Evolutionary conservation across 495 filamentous ascomycete genomes (phyloP), one percentile per base, ranked within the genome.

Genomic region (Hypoxylon trugodes): DNA sequence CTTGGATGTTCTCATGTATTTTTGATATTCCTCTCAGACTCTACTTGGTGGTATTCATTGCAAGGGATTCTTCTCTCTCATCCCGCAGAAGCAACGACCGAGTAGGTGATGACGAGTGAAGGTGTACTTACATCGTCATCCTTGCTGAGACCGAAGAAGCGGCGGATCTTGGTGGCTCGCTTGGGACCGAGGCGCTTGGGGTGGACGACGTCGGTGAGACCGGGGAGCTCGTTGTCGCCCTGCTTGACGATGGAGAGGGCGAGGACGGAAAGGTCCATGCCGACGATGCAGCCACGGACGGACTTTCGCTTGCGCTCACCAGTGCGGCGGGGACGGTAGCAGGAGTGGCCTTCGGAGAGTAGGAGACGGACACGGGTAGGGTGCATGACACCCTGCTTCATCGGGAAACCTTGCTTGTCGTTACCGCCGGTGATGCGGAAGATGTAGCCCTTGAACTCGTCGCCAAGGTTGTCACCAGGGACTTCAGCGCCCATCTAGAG

Each of bases 331-430:
- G 95, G 90, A 73, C 95, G 92, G 87, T 98, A 98, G 88, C 95
- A 98, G 75, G 90, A 90, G 83, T 93, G 90, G 75, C 96, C 95
- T 30, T 92, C 91, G 79, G 88, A 79, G 76, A 98, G 89, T 69
- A 98, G 87, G 61, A 98, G 90, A 69, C 90, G 89, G 80, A 97
- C 96, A 90, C 95, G 93, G 78, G 91, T 96, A 63, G 95, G 95
- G 74, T 96, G 92, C 88, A 98, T 90, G 73, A 95, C 92, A 82
- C 95, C 95, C 88, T 98, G 95, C 90, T 98, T 98, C 95, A 98
- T 98, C 63, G 95, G 95, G 86, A 98, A 98, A 83, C 95, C 95
- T 84, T 98, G 95, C 90, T 98, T 98, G 90, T 98, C 95, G 89
- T 98, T 98, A 79, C 96, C 95, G 77, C 95, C 95, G 73, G 95